Base-by-base conservation (phyloP, 2,329 filamentous ascomycete species). In the Furcasterigmium sp. region DNA sequence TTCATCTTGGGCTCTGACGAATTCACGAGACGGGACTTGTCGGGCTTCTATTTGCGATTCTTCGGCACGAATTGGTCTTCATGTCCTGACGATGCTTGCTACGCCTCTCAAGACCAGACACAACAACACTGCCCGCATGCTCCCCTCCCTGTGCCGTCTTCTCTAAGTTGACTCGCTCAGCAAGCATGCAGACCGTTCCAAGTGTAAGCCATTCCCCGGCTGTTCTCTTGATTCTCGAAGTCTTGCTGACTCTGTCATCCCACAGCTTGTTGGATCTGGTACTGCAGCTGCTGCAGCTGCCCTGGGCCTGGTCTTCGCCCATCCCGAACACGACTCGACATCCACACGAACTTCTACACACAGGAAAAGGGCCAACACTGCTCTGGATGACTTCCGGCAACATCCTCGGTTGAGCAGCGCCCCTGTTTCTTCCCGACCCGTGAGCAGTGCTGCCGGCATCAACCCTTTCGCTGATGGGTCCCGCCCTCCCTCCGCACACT, bases 211-310 rank as follows among this genome's bases (percentile, higher is more conserved):
- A n/a, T 69, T 44, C 23, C 25, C 42, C 44, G 17, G 28, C 41
- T 29, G 23, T 40, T 46, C 46, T 49, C 51, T 50, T 49, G 37
- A 44, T 45, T 39, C 42, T 48, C 19, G 21, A n/a, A n/a, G n/a
- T 34, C 35, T 20, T 13, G 19, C 35, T 21, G 21, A 37, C 19
- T 11, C 29, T 36, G 41, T 25, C 43, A 37, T 48, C 44, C 49
- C 42, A 39, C 55, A 82, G 78, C 76, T 82, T 55, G 73, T 80
- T 63, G 78, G 76, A 62, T 74, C 77, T 53, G 75, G 78, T 61
- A 77, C 76, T 63, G 76, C 75, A 51, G 73, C 80, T 59, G 78
- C 77, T 63, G 76, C 76, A 56, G 77, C 77, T 53, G 70, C 76
- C 60, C 72, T 69, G 53, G 77, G 78, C 53, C 64, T 82, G 49